phyloP scores from a whole-genome alignment of 23 red algal species.

The Cyanidium caldarium region DNA sequence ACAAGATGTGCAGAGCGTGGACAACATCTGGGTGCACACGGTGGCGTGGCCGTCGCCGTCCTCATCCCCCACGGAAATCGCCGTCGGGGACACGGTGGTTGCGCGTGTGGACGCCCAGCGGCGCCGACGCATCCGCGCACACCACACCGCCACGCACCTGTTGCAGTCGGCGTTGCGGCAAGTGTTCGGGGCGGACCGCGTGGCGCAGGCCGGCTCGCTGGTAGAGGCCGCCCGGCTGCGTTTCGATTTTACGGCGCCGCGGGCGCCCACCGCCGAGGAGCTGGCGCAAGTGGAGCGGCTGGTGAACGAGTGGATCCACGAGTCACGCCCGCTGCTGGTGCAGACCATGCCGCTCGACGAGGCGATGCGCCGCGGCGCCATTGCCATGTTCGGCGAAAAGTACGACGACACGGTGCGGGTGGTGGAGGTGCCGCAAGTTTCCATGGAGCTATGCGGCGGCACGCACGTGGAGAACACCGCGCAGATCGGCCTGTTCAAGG shows the following conservation, averaged over 20 bases:
- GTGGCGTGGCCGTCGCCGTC: conserved; percentile 13
- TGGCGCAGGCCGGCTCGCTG: conserved; percentile 75
- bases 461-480: conserved; percentile 84
- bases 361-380: conserved; percentile 52
- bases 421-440: conserved; percentile 69
- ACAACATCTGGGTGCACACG: conserved; percentile 49
- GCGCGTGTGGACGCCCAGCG: conserved; percentile 32
- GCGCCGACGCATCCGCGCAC: conserved; percentile 43
- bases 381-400: conserved; percentile 94
- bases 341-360: conserved; percentile 38
- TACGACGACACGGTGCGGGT: conserved; percentile 72
- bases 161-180: conserved; percentile 59
- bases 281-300: conserved; percentile 32
- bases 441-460: conserved; percentile 88
- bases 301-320: conserved; percentile 71
- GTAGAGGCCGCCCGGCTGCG: conserved; percentile 77
- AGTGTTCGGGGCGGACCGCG: conserved; percentile 28
- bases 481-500: conserved; percentile 87
- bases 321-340: conserved; percentile 31
- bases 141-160: conserved; percentile 90
- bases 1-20: conserved; percentile 33
- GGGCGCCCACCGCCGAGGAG: conserved; percentile 38
- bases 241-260: conserved; percentile 75
- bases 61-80: conserved; percentile 19
- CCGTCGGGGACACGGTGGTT: conserved; percentile 30